Evolutionary conservation across 108 stramenopile species (phyloP).

Genomic region (Cyclostephanos tholiformis): DNA sequence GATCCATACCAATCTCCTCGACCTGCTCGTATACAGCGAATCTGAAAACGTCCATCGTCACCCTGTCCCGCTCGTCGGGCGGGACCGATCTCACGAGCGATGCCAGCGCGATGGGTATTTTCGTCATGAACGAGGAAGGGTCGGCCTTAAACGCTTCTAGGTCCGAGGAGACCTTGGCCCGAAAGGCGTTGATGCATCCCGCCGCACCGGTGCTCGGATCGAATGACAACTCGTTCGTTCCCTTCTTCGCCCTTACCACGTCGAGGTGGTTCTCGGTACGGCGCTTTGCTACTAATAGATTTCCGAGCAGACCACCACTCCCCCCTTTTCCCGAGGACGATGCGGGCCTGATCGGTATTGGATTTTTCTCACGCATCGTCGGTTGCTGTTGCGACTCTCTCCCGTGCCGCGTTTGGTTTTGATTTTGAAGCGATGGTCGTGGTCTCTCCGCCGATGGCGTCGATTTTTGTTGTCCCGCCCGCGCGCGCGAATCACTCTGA

Average conservation of each 20-base stretch:
- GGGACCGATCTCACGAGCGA: conserved; percentile 27
- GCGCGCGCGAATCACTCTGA: conserved; percentile 41
- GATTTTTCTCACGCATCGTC: not conserved
- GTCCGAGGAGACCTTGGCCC: conserved; percentile 27
- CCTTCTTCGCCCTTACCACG: conserved; percentile 37
- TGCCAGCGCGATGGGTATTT: conserved; percentile 30
- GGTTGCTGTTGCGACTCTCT: not conserved
- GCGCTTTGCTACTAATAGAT: conserved; percentile 65
- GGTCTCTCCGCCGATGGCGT: conserved; percentile 25
- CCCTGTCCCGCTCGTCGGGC: conserved; percentile 52
- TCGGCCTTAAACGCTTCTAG: conserved; percentile 37
- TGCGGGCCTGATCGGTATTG: conserved; percentile 6
- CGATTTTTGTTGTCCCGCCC: conserved; percentile 26
- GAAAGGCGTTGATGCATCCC: conserved; percentile 39
- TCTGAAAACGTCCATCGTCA: conserved; percentile 85
- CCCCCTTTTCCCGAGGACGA: conserved; percentile 41
- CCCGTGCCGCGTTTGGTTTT: conserved; percentile 17
- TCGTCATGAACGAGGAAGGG: conserved; percentile 15
- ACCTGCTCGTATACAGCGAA: conserved; percentile 87
- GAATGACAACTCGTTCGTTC: conserved; percentile 12
- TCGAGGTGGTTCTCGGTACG: conserved; percentile 77
- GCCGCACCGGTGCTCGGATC: conserved; percentile 34
- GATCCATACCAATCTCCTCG: conserved; percentile 80
- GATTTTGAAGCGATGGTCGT: conserved; percentile 16
- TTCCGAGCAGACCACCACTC: conserved; percentile 72